Percentiles rank a stretch among this genome's conserved stretches.
Conservation (phyloP, 129 eudicot species). For the carrot (Daucus carota) region DNA sequence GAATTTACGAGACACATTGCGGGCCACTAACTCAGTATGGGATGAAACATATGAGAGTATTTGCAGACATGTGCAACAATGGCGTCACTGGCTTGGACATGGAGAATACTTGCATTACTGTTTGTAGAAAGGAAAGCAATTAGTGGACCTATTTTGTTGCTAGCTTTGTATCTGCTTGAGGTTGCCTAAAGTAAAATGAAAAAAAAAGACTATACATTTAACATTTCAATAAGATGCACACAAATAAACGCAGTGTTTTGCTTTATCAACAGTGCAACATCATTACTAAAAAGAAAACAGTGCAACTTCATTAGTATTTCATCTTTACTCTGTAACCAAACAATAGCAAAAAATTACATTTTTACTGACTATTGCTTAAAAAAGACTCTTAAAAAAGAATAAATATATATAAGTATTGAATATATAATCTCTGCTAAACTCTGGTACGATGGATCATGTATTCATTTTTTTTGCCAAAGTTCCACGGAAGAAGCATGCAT, state of each 20-base stretch:
- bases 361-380: no score
- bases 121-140: conserved; percentile 22
- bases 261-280: background rate
- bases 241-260: no score
- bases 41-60: conserved; percentile 85
- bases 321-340: no score
- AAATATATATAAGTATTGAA: no score
- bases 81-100: conserved; percentile 16
- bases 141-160: background rate
- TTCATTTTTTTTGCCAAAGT: no score
- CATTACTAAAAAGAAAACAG: no score
- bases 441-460: no score
- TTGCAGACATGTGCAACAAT: conserved; percentile 79
- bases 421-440: no score
- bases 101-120: conserved; percentile 50
- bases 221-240: background rate
- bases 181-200: no score
- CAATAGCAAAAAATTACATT: background rate
- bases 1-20: conserved; percentile 61
- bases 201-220: no score
- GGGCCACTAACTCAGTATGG: conserved; percentile 76
- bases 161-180: background rate
- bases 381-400: no score
- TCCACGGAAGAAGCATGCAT: no score
- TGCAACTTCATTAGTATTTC: background rate